Evolutionary conservation across 257 asterid genomes (phyloP).

Genomic region (Hygrophila difformis): DNA sequence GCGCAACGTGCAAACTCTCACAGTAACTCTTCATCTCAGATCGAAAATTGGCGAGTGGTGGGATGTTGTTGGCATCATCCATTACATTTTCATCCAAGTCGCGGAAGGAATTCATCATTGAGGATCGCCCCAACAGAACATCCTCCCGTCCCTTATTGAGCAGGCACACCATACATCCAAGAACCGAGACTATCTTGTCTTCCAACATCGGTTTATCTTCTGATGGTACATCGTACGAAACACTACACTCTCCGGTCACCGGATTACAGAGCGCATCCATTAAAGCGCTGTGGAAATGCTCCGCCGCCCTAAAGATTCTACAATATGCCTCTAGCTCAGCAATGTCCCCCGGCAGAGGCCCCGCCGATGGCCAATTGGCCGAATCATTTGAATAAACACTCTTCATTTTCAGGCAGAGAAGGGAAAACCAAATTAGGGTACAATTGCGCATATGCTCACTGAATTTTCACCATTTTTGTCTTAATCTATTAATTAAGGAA

Average conservation of each 20-base stretch:
- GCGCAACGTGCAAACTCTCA: constrained; percentile 88
- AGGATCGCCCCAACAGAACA: constrained; percentile 73
- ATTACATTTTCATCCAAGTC: constrained; percentile 39
- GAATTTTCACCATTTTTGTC: no score
- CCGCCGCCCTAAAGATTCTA: constrained; percentile 94
- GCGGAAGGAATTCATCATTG: constrained; percentile 50
- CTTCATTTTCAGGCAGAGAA: constrained; percentile 29
- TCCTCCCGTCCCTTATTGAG: constrained; percentile 91
- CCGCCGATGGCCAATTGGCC: constrained; percentile 59
- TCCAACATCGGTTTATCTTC: constrained; percentile 80
- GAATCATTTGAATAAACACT: constrained; percentile 40
- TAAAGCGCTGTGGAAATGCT: constrained; percentile 70
- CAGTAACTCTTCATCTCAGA: constrained; percentile 97
- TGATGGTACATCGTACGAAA: constrained; percentile 66
- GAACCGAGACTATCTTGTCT: constrained; percentile 85
- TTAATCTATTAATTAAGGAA: neutral
- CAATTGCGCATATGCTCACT: neutral
- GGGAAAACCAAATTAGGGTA: neutral
- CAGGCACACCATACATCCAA: constrained; percentile 95
- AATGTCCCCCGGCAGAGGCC: constrained; percentile 95
- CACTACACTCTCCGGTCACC: constrained; percentile 80
- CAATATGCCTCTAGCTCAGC: constrained; percentile 99
- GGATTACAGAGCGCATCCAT: constrained; percentile 94
- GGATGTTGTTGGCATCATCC: constrained; percentile 59
- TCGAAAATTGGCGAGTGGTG: constrained; percentile 89